Evolutionary conservation across 257 asterid species (phyloP).

Genomic region (Ajuga chamaepitys): DNA sequence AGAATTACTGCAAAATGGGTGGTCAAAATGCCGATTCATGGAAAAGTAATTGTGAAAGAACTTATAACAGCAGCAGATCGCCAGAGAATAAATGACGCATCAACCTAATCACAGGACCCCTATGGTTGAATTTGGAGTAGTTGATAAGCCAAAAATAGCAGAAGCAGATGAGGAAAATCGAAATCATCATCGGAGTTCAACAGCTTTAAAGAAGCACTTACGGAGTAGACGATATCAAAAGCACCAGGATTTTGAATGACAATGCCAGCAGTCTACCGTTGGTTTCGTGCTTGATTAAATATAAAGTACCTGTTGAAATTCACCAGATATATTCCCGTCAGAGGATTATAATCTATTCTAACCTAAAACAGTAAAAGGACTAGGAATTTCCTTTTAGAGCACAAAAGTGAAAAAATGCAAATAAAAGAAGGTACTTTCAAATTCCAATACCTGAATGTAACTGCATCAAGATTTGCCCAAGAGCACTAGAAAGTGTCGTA

Average conservation of each 20-base stretch:
- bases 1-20: not conserved
- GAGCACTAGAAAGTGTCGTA: constrained; percentile 87
- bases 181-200: not conserved
- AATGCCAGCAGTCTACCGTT: constrained; percentile 60
- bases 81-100: not conserved
- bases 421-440: constrained; percentile 13
- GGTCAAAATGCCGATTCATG: too few relatives aligned
- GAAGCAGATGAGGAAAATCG: not conserved
- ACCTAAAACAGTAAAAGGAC: constrained; percentile 11
- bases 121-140: constrained; percentile 4
- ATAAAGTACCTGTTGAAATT: constrained; percentile 50
- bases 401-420: not conserved
- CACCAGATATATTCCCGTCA: not conserved
- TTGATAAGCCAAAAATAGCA: constrained; percentile 11
- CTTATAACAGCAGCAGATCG: not conserved
- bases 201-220: constrained; percentile 37
- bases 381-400: not conserved
- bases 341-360: constrained; percentile 11
- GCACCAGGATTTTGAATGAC: constrained; percentile 68
- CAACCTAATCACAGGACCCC: constrained; percentile 4
- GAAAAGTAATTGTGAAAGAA: not conserved
- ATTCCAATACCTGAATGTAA: constrained; percentile 70
- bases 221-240: constrained; percentile 91
- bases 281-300: constrained; percentile 65
- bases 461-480: constrained; percentile 91